These are phyloP conservation scores for Gyromitra esculenta DNA, from an alignment of 2,329 filamentous ascomycete genomes.

Conservation along the genomic window DNA sequence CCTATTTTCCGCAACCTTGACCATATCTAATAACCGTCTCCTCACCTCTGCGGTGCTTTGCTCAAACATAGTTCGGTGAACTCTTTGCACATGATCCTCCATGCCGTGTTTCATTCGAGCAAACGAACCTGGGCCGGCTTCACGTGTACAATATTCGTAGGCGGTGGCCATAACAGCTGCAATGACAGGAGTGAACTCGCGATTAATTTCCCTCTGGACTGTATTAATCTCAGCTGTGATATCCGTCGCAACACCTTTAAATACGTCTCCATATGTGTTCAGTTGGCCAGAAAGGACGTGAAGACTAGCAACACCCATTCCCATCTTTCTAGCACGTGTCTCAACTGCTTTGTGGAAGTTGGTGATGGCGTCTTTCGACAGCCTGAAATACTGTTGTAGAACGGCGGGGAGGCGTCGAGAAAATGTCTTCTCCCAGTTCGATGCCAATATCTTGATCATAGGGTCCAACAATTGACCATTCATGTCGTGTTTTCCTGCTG, in stretches of 20 bases:
- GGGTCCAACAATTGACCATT: conserved; percentile 56
- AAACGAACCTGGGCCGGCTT: conserved; percentile 44
- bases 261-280: conserved; percentile 69
- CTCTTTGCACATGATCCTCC: conserved; percentile 34
- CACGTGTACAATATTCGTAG: conserved; percentile 43
- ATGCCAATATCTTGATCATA: conserved; percentile 41
- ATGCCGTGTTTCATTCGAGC: conserved; percentile 49
- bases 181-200: conserved; percentile 44
- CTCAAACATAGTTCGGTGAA: conserved; percentile 50
- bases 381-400: conserved; percentile 22
- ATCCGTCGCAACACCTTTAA: conserved; percentile 67
- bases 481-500: conserved; percentile 57
- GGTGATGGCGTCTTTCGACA: conserved; percentile 34
- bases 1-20: conserved; percentile 26
- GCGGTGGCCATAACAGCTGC: conserved; percentile 35
- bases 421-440: conserved; percentile 49
- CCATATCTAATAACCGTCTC: conserved; percentile 22
- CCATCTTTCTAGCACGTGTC: conserved; percentile 35
- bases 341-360: conserved; percentile 43
- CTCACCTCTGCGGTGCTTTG: conserved; percentile 25
- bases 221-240: conserved; percentile 66
- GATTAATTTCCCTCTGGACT: conserved; percentile 50
- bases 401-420: conserved; percentile 35
- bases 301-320: conserved; percentile 30
- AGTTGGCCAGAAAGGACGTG: conserved; percentile 61